Percentiles rank a stretch among this genome's conserved stretches.
Evolutionary conservation across 495 filamentous ascomycete genomes (phyloP).

Genomic region (Aspergillus carlsbadensis): DNA sequence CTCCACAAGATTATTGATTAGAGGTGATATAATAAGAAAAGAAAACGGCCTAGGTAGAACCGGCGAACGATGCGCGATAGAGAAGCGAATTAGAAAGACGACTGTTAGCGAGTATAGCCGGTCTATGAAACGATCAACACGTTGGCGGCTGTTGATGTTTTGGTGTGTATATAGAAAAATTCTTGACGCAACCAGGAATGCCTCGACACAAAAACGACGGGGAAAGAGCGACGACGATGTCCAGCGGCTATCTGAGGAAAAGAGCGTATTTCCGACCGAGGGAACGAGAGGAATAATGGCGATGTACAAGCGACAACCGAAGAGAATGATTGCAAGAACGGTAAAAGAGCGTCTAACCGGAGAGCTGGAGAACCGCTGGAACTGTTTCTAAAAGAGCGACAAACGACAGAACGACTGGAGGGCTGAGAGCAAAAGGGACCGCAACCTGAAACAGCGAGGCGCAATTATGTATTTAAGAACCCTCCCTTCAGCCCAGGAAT

Average conservation of each 20-base stretch:
- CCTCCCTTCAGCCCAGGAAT: slow-evolving; percentile 23
- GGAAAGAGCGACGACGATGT: slow-evolving; percentile 16
- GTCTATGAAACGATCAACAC: slow-evolving; percentile 15
- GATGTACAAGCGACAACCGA: slow-evolving; percentile 18
- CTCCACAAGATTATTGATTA: slow-evolving; percentile 12
- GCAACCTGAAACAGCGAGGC: slow-evolving; percentile 29
- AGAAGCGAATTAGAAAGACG: neutral
- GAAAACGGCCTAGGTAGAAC: slow-evolving; percentile 11
- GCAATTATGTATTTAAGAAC: slow-evolving; percentile 21
- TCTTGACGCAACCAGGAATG: slow-evolving; percentile 35
- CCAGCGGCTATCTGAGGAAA: slow-evolving; percentile 16
- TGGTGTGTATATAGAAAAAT: slow-evolving; percentile 22
- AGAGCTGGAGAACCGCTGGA: slow-evolving; percentile 27
- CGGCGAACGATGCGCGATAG: slow-evolving; percentile 9
- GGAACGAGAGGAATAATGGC: slow-evolving; percentile 24
- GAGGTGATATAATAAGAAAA: slow-evolving; percentile 10
- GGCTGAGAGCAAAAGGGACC: slow-evolving; percentile 22
- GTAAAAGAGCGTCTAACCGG: slow-evolving; percentile 33
- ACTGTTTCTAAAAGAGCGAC: slow-evolving; percentile 39
- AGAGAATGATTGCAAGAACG: slow-evolving; percentile 25
- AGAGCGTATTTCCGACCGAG: slow-evolving; percentile 22
- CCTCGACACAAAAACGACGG: slow-evolving; percentile 23
- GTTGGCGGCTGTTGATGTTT: slow-evolving; percentile 12
- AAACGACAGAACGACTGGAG: slow-evolving; percentile 35
- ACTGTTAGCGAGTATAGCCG: slow-evolving; percentile 8